phyloP scores from a whole-genome alignment of 2,329 filamentous ascomycete genomes.

The Cladophialophora bantiana region DNA sequence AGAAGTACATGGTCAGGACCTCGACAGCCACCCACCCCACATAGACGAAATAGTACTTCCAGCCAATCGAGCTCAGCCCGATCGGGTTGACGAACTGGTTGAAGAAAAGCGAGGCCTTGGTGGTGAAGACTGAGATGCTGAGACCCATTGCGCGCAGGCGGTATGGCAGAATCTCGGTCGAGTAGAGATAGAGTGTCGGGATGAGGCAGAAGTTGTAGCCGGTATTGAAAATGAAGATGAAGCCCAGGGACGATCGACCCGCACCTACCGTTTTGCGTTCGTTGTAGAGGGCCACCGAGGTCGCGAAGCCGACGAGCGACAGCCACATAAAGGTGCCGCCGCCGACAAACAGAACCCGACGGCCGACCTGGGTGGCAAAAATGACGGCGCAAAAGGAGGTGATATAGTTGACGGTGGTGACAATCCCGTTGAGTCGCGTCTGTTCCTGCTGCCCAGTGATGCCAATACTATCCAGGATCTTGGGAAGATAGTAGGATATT shows the following conservation, averaged over 20 bases:
- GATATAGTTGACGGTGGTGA: conserved; percentile 8
- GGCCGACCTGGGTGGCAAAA: conserved; percentile 5
- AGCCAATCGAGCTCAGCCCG: conserved; percentile 55
- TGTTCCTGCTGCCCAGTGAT: conserved; percentile 45
- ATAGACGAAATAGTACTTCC: conserved; percentile 53
- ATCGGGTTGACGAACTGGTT: conserved; percentile 47
- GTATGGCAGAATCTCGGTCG: conserved; percentile 12
- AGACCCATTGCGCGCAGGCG: conserved; percentile 8
- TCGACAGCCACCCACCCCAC: conserved; percentile 48
- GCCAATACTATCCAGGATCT: conserved; percentile 48
- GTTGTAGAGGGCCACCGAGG: conserved; percentile 10
- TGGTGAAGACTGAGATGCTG: conserved; percentile 41
- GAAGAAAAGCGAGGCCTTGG: conserved; percentile 45
- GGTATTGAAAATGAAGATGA: conserved; percentile 13
- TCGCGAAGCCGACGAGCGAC: conserved; percentile 9
- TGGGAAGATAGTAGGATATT: conserved; percentile 47
- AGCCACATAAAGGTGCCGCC: conserved; percentile 13
- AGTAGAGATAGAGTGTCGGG: conserved; percentile 6
- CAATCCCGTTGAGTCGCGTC: conserved; percentile 48
- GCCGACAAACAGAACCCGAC: conserved; percentile 8
- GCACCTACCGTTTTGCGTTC: background rate
- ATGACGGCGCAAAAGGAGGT: conserved; percentile 5
- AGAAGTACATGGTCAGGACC: conserved; percentile 46
- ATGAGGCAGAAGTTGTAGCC: conserved; percentile 13
- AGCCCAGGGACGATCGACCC: conserved; percentile 1